Conservation (phyloP, 1,139 yeast species). For the Saccharomyces hybrid region DNA sequence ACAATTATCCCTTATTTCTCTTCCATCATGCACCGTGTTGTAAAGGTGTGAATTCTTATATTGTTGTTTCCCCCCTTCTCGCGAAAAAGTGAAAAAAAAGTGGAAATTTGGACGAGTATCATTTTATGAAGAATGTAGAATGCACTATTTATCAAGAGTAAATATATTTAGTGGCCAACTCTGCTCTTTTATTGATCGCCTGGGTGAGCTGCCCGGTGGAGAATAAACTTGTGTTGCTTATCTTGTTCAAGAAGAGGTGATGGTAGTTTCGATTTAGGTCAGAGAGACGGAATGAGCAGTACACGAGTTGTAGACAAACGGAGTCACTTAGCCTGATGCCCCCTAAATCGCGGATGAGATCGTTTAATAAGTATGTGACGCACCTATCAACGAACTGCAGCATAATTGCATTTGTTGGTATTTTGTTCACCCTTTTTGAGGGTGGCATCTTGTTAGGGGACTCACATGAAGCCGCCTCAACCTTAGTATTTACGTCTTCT, state of each 20-base stretch:
- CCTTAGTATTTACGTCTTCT: conserved; percentile 3
- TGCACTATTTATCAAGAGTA: neutral
- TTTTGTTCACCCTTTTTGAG: neutral
- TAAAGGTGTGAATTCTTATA: neutral
- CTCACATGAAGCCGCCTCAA: neutral
- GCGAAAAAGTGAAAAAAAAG: neutral
- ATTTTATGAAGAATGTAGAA: neutral
- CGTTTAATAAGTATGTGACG: conserved; percentile 14
- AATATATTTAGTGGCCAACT: conserved; percentile 26
- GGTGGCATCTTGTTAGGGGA: neutral
- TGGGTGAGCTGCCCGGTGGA: conserved; percentile 16
- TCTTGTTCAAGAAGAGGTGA: conserved; percentile 24
- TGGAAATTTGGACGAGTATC: neutral
- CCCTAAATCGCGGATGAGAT: conserved; percentile 6
- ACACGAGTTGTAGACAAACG: conserved; percentile 30
- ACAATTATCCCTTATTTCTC: neutral
- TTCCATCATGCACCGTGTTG: neutral
- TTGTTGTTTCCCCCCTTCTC: neutral
- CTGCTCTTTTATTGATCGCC: conserved; percentile 29
- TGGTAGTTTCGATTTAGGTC: conserved; percentile 28
- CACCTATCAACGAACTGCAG: conserved; percentile 26
- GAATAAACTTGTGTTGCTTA: conserved; percentile 19
- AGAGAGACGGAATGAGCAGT: conserved; percentile 31
- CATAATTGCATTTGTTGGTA: conserved; percentile 22
- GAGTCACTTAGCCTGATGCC: conserved; percentile 23